A percentile compares a stretch with the other conserved stretches of the same genome.
phyloP scores from a whole-genome alignment of 345 rosid genomes.

The Melaleuca quinquenervia region DNA sequence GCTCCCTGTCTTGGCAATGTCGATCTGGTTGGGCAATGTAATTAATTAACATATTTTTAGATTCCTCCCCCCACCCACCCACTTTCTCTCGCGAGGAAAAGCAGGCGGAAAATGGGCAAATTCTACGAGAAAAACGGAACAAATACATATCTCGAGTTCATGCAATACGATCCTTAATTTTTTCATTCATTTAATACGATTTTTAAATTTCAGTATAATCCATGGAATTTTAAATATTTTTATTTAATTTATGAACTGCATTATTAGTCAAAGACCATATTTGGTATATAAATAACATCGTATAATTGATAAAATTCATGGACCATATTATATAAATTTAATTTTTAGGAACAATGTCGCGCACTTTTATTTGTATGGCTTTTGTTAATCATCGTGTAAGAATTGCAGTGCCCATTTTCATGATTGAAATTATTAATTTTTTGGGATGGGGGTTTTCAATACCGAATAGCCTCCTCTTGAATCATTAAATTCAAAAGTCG shows the following conservation, averaged over 20 bases:
- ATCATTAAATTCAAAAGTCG: not conserved
- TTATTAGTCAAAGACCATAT: no score
- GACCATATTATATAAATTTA: rapidly evolving
- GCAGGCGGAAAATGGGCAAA: not conserved
- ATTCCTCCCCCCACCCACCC: not conserved
- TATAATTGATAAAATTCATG: no score
- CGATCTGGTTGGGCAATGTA: not conserved
- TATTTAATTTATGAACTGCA: rapidly evolving
- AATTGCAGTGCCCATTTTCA: not conserved
- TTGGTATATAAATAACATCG: no score
- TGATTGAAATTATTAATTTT: not conserved
- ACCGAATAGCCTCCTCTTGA: not conserved
- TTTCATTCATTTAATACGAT: no score
- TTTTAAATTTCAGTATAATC: no score
- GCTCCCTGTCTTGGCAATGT: not conserved
- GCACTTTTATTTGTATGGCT: not conserved
- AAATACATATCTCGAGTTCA: no score
- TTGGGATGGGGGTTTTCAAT: not conserved
- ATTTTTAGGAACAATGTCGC: rapidly evolving
- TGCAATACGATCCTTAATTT: no score
- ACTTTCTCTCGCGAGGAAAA: not conserved
- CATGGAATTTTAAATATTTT: not conserved
- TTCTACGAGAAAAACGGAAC: no score
- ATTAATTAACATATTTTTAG: not conserved
- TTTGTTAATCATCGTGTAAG: not conserved